These are phyloP conservation scores for Sergeia podlipaevii DNA, from an alignment of 208 protist species.

Conservation along the genomic window DNA sequence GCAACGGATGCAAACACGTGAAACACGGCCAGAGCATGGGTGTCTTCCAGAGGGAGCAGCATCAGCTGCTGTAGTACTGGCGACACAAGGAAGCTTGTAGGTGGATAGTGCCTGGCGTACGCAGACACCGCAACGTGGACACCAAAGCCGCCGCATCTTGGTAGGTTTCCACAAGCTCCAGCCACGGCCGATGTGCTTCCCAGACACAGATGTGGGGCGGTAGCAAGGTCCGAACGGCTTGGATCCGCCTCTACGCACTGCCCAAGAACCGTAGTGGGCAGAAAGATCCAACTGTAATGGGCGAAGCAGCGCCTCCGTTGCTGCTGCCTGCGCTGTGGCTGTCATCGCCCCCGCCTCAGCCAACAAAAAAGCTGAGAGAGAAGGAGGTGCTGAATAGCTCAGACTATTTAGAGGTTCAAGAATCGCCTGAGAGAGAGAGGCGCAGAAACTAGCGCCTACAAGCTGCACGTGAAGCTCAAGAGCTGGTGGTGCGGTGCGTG, in stretches of 20 bases:
- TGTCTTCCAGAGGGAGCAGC: too few relatives aligned
- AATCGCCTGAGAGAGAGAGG: slow-evolving; percentile 43
- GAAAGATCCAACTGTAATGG: slow-evolving; percentile 52
- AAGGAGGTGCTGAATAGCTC: too few relatives aligned
- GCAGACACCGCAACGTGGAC: slow-evolving; percentile 49
- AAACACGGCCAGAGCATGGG: too few relatives aligned
- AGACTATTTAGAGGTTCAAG: slow-evolving; percentile 5
- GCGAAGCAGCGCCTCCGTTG: neutral
- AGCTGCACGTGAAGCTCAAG: slow-evolving; percentile 40
- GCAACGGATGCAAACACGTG: neutral
- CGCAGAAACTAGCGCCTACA: slow-evolving; percentile 66
- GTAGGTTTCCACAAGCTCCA: slow-evolving; percentile 38
- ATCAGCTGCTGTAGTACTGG: too few relatives aligned
- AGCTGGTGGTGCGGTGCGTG: neutral
- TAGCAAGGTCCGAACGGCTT: slow-evolving; percentile 60
- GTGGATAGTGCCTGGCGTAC: too few relatives aligned
- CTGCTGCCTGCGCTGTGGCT: neutral
- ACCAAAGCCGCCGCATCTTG: slow-evolving; percentile 41
- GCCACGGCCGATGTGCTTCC: slow-evolving; percentile 25
- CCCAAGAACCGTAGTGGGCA: slow-evolving; percentile 73
- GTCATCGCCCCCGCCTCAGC: neutral
- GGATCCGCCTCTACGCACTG: slow-evolving; percentile 39
- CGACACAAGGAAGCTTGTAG: too few relatives aligned
- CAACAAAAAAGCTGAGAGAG: too few relatives aligned
- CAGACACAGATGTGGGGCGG: slow-evolving; percentile 4